A percentile compares a stretch with the other conserved stretches of the same genome.
phyloP scores from a whole-genome alignment of 78 protist species.

The Ministeria vibrans region DNA sequence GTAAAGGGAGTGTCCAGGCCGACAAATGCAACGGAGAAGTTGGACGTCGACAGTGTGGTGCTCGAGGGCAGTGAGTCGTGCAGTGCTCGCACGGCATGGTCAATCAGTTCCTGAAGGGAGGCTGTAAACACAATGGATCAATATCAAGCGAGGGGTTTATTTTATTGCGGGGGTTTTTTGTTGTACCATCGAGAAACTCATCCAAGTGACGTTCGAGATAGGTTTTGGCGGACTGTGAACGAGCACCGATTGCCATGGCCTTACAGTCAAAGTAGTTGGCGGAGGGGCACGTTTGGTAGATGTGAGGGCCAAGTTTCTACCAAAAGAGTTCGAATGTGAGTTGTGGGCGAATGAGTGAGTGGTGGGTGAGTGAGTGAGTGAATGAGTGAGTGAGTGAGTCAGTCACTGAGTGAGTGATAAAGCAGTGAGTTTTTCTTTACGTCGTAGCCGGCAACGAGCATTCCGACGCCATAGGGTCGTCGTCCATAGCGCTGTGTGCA shows the following conservation, averaged over 20 bases:
- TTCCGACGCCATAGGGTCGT: slow-evolving; percentile 96
- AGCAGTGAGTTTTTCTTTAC: no score
- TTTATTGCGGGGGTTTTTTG: not conserved
- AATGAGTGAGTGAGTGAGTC: no score
- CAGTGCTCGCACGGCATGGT: slow-evolving; percentile 83
- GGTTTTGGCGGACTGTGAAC: slow-evolving; percentile 92
- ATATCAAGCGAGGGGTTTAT: no score
- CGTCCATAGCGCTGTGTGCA: slow-evolving; percentile 76
- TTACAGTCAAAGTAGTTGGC: slow-evolving; percentile 85
- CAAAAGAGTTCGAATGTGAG: no score
- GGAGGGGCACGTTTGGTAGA: slow-evolving; percentile 86
- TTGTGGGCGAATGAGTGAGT: no score
- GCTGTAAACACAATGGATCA: not conserved
- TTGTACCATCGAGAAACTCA: slow-evolving; percentile 43
- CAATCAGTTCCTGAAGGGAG: slow-evolving; percentile 38
- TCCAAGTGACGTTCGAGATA: slow-evolving; percentile 87
- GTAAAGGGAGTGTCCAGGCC: not conserved
- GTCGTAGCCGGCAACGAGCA: slow-evolving; percentile 90
- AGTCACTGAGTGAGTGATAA: no score
- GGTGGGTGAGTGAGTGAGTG: no score
- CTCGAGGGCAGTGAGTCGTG: slow-evolving; percentile 47
- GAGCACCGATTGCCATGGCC: slow-evolving; percentile 90
- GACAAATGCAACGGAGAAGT: slow-evolving; percentile 67
- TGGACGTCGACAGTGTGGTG: slow-evolving; percentile 44
- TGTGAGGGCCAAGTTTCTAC: slow-evolving; percentile 80